Evolutionary conservation across 176 grass and related monocot genomes (phyloP).

Genomic region (Bromus sterilis): DNA sequence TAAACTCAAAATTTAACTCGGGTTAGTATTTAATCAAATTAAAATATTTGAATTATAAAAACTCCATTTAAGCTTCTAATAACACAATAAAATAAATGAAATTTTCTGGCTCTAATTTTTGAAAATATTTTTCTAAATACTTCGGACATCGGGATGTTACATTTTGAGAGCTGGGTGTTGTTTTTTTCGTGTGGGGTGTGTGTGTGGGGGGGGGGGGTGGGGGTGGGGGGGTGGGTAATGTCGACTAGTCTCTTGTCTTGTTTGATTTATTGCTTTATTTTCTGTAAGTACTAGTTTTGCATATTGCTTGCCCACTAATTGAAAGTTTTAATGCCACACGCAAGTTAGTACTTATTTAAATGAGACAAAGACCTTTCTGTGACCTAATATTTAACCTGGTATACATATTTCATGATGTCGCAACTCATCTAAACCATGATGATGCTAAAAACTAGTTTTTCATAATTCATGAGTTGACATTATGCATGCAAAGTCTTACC

Average conservation of each 20-base stretch:
- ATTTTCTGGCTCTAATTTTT: too few relatives aligned
- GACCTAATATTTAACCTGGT: background rate
- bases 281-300: background rate
- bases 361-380: background rate
- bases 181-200: too few relatives aligned
- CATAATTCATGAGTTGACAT: background rate
- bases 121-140: too few relatives aligned
- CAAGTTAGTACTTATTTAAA: conserved; percentile 1
- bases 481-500: background rate
- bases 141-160: too few relatives aligned
- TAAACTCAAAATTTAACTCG: too few relatives aligned
- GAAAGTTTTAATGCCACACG: background rate
- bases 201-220: too few relatives aligned
- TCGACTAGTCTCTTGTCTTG: background rate
- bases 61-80: too few relatives aligned
- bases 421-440: conserved; percentile 14
- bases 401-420: background rate
- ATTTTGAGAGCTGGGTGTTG: too few relatives aligned
- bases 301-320: background rate
- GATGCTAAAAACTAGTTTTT: background rate
- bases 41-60: too few relatives aligned
- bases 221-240: background rate
- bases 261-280: background rate
- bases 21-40: too few relatives aligned
- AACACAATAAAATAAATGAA: too few relatives aligned